Percentiles rank a stretch among this genome's conserved stretches.
These are phyloP conservation scores for Brassica balearica DNA, from an alignment of 441 rosid species.

Conservation along the genomic window DNA sequence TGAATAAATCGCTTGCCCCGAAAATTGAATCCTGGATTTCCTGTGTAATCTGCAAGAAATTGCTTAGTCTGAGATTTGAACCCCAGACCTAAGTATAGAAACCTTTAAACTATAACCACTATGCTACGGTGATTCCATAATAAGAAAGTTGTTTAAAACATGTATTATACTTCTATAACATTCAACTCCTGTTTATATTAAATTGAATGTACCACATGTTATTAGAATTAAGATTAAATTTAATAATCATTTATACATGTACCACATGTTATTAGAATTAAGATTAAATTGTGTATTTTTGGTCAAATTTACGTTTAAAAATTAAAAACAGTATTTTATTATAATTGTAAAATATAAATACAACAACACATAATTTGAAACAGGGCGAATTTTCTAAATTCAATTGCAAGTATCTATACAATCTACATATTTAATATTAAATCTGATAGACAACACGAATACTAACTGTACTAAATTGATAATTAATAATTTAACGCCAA, in stretches of 20 bases:
- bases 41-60: too few species aligned
- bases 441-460: neutral
- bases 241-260: too few species aligned
- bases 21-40: too few species aligned
- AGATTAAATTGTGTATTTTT: neutral
- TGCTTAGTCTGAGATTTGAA: too few species aligned
- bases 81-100: too few species aligned
- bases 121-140: too few species aligned
- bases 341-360: neutral
- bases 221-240: neutral
- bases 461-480: neutral
- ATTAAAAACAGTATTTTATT: neutral
- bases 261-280: neutral
- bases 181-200: neutral
- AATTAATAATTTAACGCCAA: slow-evolving; percentile 6
- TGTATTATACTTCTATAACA: neutral
- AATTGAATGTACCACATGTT: neutral
- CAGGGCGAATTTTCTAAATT: neutral
- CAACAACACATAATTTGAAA: neutral
- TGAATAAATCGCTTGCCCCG: too few species aligned
- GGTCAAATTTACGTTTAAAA: neutral
- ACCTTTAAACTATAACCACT: too few species aligned
- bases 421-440: neutral
- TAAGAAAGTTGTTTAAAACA: neutral
- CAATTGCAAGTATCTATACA: neutral